phyloP scores from a whole-genome alignment of 2,329 filamentous ascomycete species.

The Colletotrichum truncatum region DNA sequence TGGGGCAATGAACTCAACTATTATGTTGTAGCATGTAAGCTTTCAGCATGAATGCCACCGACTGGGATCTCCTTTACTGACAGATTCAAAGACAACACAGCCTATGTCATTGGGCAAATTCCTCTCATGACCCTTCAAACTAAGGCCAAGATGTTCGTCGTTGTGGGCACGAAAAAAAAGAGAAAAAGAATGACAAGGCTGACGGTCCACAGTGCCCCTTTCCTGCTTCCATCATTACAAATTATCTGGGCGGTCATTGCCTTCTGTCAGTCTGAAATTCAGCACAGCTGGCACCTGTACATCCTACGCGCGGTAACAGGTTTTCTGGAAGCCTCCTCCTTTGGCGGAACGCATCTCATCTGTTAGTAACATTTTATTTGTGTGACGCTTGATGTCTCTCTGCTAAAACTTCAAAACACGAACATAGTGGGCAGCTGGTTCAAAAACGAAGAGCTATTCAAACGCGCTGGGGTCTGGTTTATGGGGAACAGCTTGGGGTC shows the following conservation, averaged over 20 bases:
- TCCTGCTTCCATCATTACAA: constrained; percentile 34
- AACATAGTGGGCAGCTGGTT: constrained; percentile 57
- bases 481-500: constrained; percentile 60
- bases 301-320: constrained; percentile 33
- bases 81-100: constrained; percentile 34
- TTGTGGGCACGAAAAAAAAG: too few species aligned
- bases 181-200: background rate
- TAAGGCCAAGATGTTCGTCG: constrained; percentile 35
- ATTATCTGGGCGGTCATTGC: constrained; percentile 38
- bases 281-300: constrained; percentile 36
- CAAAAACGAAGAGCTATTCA: constrained; percentile 50
- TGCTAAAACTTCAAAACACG: too few species aligned
- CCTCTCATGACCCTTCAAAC: constrained; percentile 43
- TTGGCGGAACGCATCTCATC: constrained; percentile 40
- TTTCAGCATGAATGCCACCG: fast-evolving
- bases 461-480: constrained; percentile 58
- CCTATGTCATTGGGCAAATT: constrained; percentile 37
- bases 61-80: background rate
- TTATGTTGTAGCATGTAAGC: constrained; percentile 29
- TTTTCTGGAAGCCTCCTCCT: constrained; percentile 37
- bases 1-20: constrained; percentile 38
- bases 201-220: constrained; percentile 31
- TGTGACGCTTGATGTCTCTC: too few species aligned
- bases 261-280: constrained; percentile 36
- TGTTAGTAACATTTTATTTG: constrained; percentile 26